A percentile compares a stretch with the other conserved stretches of the same genome.
phyloP scores from a whole-genome alignment of 371 early-diverging fungal genomes.

The Syncephalastrum sp. region DNA sequence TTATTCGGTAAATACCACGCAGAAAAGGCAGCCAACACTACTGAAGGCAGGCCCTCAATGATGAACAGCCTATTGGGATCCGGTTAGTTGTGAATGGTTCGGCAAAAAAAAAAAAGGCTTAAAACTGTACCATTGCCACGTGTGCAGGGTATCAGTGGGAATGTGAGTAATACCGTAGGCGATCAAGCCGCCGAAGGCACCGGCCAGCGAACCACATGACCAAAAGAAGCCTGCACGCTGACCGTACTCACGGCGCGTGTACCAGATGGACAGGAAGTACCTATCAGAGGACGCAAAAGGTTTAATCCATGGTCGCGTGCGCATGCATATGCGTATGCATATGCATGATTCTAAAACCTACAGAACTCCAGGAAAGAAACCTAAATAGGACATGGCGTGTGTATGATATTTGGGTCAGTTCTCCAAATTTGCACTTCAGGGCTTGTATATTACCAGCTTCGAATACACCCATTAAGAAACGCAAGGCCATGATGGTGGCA shows the following conservation, averaged over 20 bases:
- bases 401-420: too few species aligned
- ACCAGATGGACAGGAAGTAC: constrained; percentile 41
- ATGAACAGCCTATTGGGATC: constrained; percentile 45
- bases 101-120: too few species aligned
- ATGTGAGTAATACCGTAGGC: constrained; percentile 38
- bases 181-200: constrained; percentile 44
- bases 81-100: neutral
- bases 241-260: constrained; percentile 41
- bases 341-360: constrained; percentile 24
- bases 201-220: constrained; percentile 41
- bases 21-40: constrained; percentile 35
- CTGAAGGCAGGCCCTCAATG: constrained; percentile 50
- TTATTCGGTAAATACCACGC: constrained; percentile 53
- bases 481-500: constrained; percentile 11
- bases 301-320: neutral
- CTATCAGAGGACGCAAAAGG: constrained; percentile 3
- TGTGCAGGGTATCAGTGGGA: constrained; percentile 18
- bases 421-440: neutral
- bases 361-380: constrained; percentile 30
- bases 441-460: constrained; percentile 17
- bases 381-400: neutral
- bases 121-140: constrained; percentile 52
- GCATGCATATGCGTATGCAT: constrained; percentile 13
- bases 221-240: constrained; percentile 41
- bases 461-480: constrained; percentile 21